phyloP scores from a whole-genome alignment of 805 yeast species.

The Lachancea cidri region DNA sequence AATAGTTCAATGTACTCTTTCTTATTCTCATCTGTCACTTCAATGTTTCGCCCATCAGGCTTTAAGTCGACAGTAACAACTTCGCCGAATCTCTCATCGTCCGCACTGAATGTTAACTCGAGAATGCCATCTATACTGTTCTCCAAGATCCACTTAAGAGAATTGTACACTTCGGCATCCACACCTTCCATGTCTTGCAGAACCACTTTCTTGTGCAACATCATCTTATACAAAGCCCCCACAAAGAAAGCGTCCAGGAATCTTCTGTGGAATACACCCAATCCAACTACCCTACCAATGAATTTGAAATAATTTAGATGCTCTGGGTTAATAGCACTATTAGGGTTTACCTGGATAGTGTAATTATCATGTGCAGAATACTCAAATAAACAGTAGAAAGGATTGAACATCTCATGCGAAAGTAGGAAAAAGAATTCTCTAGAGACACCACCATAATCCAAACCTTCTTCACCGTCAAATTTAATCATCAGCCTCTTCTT shows the following conservation, averaged over 20 bases:
- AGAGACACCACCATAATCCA: conserved; percentile 99
- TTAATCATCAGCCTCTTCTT: conserved; percentile 97
- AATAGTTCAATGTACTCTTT: conserved; percentile 91
- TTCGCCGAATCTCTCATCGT: conserved; percentile 94
- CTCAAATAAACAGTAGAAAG: conserved; percentile 94
- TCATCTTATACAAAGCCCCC: conserved; percentile 97
- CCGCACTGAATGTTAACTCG: conserved; percentile 82
- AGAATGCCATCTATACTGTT: conserved; percentile 86
- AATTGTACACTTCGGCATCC: conserved; percentile 93
- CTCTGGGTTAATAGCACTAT: conserved; percentile 95
- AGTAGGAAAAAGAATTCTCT: conserved; percentile 94
- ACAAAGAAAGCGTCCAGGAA: conserved; percentile 97
- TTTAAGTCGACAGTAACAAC: conserved; percentile 84
- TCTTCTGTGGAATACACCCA: conserved; percentile 97
- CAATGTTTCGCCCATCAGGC: conserved; percentile 80
- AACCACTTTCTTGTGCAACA: conserved; percentile 89
- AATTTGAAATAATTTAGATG: conserved; percentile 96
- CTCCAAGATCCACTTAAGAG: conserved; percentile 92
- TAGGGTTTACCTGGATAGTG: conserved; percentile 96
- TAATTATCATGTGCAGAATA: conserved; percentile 97
- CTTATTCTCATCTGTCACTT: conserved; percentile 91
- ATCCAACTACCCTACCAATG: conserved; percentile 96
- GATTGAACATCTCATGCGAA: conserved; percentile 98
- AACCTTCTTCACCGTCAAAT: conserved; percentile 98
- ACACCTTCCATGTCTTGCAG: conserved; percentile 98